phyloP scores from a whole-genome alignment of 768 basidiomycete genomes.

The Lactarius vividus region DNA sequence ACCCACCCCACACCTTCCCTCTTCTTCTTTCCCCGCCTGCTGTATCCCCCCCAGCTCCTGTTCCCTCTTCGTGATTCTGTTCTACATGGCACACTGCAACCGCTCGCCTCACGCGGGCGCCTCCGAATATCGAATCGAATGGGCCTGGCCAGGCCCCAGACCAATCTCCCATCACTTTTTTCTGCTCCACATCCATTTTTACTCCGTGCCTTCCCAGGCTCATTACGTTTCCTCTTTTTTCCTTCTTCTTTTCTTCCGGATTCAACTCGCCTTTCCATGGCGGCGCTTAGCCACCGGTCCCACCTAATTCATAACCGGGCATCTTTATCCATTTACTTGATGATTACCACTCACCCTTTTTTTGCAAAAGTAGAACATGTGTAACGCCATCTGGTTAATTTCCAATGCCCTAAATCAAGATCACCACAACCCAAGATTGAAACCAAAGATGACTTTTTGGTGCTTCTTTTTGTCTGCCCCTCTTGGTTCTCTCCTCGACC shows the following conservation, averaged over 20 bases:
- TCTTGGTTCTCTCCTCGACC: not conserved
- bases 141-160: slow-evolving; percentile 13
- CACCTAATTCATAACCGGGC: slow-evolving; percentile 1
- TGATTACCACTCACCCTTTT: not conserved
- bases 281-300: not conserved
- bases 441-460: not conserved
- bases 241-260: slow-evolving; percentile 15
- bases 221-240: slow-evolving; percentile 22
- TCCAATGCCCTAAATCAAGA: slow-evolving; percentile 17
- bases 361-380: slow-evolving; percentile 5
- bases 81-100: not conserved
- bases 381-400: slow-evolving; percentile 4
- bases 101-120: not conserved
- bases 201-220: slow-evolving; percentile 17
- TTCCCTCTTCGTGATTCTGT: not conserved
- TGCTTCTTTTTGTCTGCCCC: not conserved
- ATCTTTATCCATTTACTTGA: slow-evolving; percentile 3
- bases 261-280: slow-evolving; percentile 19
- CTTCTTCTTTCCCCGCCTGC: not conserved
- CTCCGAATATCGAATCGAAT: not conserved
- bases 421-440: slow-evolving; percentile 4
- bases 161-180: not conserved
- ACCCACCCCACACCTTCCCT: not conserved
- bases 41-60: not conserved
- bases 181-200: slow-evolving; percentile 20